These are phyloP conservation scores for Cercospora berteroae DNA, from an alignment of 2,329 filamentous ascomycete species.

Conservation along the genomic window DNA sequence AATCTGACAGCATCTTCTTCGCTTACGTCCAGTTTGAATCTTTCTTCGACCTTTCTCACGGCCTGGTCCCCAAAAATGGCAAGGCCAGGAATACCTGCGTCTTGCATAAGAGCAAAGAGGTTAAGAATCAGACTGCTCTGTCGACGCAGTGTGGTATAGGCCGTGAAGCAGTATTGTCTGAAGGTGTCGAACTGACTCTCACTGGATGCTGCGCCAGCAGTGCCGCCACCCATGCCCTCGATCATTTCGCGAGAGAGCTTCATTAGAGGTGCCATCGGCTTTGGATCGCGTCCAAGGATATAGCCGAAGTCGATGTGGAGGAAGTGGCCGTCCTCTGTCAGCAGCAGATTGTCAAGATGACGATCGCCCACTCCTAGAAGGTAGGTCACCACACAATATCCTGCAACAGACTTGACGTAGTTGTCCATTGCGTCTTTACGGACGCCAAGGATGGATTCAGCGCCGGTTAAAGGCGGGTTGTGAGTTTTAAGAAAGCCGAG, in stretches of 20 bases:
- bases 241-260: conserved; percentile 98
- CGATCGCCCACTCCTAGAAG: conserved; percentile 93
- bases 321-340: conserved; percentile 87
- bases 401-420: conserved; percentile 92
- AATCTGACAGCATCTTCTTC: conserved; percentile 90
- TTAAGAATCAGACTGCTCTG: conserved; percentile 89
- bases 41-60: conserved; percentile 89
- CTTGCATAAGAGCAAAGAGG: conserved; percentile 93
- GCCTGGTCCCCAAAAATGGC: conserved; percentile 74
- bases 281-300: conserved; percentile 93
- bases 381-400: conserved; percentile 98
- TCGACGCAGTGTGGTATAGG: conserved; percentile 87
- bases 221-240: conserved; percentile 86
- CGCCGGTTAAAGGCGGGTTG: conserved; percentile 83
- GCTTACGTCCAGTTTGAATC: conserved; percentile 85
- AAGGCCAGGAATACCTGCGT: conserved; percentile 96
- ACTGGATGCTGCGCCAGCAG: conserved; percentile 11
- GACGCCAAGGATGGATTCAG: conserved; percentile 70
- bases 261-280: conserved; percentile 95
- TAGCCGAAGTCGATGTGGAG: conserved; percentile 99
- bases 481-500: conserved; percentile 83
- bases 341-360: conserved; percentile 90
- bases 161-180: conserved; percentile 93
- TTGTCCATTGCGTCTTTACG: conserved; percentile 91
- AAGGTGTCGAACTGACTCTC: conserved; percentile 74